phyloP scores from a whole-genome alignment of 345 rosid genomes.

The Raphanus sativus region DNA sequence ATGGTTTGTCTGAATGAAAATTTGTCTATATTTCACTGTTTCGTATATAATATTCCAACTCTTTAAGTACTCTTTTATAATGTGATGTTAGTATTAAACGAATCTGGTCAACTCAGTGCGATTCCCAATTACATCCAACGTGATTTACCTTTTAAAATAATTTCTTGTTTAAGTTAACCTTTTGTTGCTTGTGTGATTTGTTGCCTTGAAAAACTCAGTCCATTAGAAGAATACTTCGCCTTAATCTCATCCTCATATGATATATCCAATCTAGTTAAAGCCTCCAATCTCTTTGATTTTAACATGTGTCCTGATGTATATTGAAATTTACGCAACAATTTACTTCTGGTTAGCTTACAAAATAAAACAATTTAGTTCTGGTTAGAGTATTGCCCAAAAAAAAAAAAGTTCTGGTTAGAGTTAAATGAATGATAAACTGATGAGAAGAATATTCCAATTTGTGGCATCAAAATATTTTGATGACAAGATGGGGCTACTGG shows the following conservation, averaged over 20 bases:
- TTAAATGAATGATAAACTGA: constrained; percentile 13
- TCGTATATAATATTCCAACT: not conserved
- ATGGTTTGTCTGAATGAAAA: not conserved
- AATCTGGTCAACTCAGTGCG: constrained; percentile 25
- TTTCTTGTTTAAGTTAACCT: not conserved
- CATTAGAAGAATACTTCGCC: not conserved
- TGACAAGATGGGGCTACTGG: constrained; percentile 33
- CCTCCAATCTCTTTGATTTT: not conserved
- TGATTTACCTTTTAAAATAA: constrained; percentile 9
- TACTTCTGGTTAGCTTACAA: not conserved
- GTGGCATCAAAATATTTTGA: constrained; percentile 26
- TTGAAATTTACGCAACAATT: not conserved
- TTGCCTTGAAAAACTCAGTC: not conserved
- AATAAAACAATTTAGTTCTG: too few species aligned
- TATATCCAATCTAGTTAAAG: not conserved
- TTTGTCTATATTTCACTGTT: not conserved
- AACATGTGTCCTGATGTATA: not conserved
- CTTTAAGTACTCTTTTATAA: not conserved
- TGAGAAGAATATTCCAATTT: constrained; percentile 25
- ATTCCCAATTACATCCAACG: constrained; percentile 29
- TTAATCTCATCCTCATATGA: not conserved
- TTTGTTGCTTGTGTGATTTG: not conserved
- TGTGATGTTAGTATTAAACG: constrained; percentile 3
- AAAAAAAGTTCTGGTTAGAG: not conserved
- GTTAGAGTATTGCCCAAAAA: too few species aligned